Conservation (phyloP, 441 rosid species). For the Flueggea neowawraea region DNA sequence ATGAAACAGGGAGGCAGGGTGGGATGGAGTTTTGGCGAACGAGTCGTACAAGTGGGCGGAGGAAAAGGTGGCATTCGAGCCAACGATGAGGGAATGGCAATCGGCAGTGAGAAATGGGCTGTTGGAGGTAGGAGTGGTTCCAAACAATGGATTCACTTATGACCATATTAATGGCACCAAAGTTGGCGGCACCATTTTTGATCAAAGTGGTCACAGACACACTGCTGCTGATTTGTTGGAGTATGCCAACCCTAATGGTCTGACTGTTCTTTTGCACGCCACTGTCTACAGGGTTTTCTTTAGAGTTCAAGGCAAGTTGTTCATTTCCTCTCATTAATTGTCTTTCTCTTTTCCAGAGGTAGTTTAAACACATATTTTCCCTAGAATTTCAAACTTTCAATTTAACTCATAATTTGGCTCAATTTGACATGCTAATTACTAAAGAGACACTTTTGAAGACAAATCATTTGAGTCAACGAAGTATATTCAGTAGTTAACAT, state of each 20-base stretch:
- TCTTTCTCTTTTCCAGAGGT: too few relatives aligned
- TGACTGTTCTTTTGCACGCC: conserved; percentile 67
- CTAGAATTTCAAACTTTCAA: too few relatives aligned
- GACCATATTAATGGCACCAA: conserved; percentile 91
- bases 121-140: conserved; percentile 65
- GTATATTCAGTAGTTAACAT: too few relatives aligned
- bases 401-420: too few relatives aligned
- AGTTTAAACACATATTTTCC: too few relatives aligned
- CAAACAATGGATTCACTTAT: conserved; percentile 80
- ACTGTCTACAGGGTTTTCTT: conserved; percentile 59
- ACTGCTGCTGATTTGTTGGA: conserved; percentile 77
- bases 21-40: conserved; percentile 69
- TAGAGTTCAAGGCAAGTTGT: conserved; percentile 30
- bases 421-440: too few relatives aligned
- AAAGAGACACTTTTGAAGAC: too few relatives aligned
- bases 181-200: conserved; percentile 85
- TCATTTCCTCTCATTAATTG: too few relatives aligned
- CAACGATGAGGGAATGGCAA: conserved; percentile 70
- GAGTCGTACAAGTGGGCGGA: conserved; percentile 87
- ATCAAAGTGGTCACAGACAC: conserved; percentile 54
- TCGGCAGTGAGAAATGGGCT: conserved; percentile 76
- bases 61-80: conserved; percentile 59
- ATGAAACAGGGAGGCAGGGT: conserved; percentile 43
- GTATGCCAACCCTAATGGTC: conserved; percentile 52
- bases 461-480: too few relatives aligned